These are phyloP conservation scores for Flaveria sonorensis DNA, from an alignment of 129 eudicot genomes.

Conservation along the genomic window DNA sequence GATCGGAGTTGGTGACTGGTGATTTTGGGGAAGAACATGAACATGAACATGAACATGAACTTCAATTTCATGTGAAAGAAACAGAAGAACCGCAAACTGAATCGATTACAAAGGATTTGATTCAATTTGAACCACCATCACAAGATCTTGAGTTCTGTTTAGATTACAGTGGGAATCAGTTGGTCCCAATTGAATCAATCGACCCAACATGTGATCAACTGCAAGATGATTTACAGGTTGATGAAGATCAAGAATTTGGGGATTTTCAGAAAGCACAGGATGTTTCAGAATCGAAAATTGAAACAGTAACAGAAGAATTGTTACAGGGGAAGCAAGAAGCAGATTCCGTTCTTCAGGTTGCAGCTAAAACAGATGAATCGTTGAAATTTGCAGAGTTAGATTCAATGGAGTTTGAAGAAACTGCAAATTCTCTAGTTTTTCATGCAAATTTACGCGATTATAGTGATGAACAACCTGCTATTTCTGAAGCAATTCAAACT, in stretches of 20 bases:
- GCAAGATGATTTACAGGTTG: constrained; percentile 20
- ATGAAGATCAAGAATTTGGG: constrained; percentile 42
- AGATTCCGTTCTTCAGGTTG: constrained; percentile 29
- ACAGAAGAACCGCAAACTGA: constrained; percentile 29
- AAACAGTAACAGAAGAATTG: too few relatives aligned
- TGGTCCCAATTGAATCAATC: constrained; percentile 70
- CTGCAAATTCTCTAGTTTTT: constrained; percentile 54
- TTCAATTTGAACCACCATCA: constrained; percentile 33
- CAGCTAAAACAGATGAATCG: constrained; percentile 37
- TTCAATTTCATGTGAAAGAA: constrained; percentile 37
- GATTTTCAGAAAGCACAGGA: constrained; percentile 36
- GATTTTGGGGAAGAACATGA: constrained; percentile 28
- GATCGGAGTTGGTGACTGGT: constrained; percentile 37
- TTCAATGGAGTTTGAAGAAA: constrained; percentile 69
- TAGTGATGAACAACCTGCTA: constrained; percentile 24
- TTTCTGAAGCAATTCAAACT: constrained; percentile 25
- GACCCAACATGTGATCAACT: constrained; percentile 37
- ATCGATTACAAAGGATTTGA: constrained; percentile 21
- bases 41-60: not conserved
- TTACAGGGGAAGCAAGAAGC: not conserved
- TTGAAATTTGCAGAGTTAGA: constrained; percentile 46
- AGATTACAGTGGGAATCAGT: constrained; percentile 70
- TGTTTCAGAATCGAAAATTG: too few relatives aligned
- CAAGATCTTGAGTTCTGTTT: constrained; percentile 89
- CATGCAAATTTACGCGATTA: constrained; percentile 45